These are phyloP conservation scores for Backusella luteola DNA, from an alignment of 192 early-diverging fungal species.

Conservation along the genomic window DNA sequence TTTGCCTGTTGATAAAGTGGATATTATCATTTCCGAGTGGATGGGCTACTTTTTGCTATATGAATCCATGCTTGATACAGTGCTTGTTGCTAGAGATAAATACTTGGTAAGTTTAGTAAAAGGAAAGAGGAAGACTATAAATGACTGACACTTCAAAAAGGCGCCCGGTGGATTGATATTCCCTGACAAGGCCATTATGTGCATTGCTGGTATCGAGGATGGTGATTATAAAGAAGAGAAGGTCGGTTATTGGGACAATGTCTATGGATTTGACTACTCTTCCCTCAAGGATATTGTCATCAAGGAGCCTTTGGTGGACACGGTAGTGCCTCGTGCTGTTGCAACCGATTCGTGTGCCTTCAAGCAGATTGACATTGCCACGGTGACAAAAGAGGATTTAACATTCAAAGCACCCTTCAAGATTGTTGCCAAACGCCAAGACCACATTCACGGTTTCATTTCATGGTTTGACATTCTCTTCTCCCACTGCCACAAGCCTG, in stretches of 20 bases:
- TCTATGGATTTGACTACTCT: constrained; percentile 97
- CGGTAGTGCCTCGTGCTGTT: constrained; percentile 83
- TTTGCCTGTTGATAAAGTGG: constrained; percentile 92
- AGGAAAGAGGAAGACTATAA: no score
- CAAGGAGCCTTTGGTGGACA: constrained; percentile 94
- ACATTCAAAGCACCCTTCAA: constrained; percentile 84
- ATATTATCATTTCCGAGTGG: constrained; percentile 99
- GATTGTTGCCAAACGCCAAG: constrained; percentile 71
- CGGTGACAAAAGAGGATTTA: constrained; percentile 86
- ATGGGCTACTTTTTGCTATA: constrained; percentile 99
- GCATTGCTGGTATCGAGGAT: constrained; percentile 90
- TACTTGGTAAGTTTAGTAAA: constrained; percentile 56
- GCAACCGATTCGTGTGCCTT: constrained; percentile 77
- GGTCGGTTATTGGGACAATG: constrained; percentile 75
- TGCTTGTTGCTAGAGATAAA: constrained; percentile 92
- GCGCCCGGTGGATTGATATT: constrained; percentile 89
- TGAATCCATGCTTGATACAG: constrained; percentile 99
- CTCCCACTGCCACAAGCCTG: constrained; percentile 84
- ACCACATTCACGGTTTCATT: constrained; percentile 91
- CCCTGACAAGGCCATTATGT: constrained; percentile 85
- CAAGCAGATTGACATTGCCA: constrained; percentile 70
- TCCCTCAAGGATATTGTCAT: constrained; percentile 88
- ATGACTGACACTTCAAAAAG: neutral
- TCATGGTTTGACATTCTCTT: constrained; percentile 98
- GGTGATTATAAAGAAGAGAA: constrained; percentile 69